Percentiles rank a stretch among this genome's conserved stretches.
phyloP scores from a whole-genome alignment of 768 basidiomycete genomes.

The Psilocybe cubensis region DNA sequence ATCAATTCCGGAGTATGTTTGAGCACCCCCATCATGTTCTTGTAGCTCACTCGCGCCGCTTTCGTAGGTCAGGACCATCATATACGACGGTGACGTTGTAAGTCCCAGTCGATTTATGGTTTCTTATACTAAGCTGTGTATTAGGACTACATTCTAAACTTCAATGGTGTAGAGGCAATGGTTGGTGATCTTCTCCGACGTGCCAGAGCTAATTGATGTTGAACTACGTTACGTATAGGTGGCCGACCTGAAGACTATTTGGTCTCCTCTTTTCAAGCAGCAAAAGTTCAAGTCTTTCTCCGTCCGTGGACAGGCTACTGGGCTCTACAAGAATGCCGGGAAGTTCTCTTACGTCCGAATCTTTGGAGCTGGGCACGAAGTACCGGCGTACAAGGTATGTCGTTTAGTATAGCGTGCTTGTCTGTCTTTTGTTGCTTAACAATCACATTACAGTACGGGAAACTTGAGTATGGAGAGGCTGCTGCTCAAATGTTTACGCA shows the following conservation, averaged over 20 bases:
- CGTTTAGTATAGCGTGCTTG: no score
- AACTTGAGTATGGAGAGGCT: conserved; percentile 39
- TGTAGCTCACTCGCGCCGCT: neutral
- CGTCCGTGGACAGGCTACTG: conserved; percentile 53
- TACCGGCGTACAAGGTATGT: conserved; percentile 46
- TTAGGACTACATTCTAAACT: conserved; percentile 60
- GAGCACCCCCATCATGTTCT: neutral
- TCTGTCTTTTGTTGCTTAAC: neutral
- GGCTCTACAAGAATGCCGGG: conserved; percentile 62
- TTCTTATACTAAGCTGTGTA: neutral
- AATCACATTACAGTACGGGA: conserved; percentile 29
- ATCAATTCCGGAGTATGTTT: conserved; percentile 57
- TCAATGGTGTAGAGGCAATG: conserved; percentile 60
- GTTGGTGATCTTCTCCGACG: conserved; percentile 26
- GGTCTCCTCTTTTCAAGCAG: conserved; percentile 41
- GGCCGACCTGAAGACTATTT: conserved; percentile 47
- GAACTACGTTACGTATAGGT: conserved; percentile 32
- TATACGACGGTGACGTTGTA: conserved; percentile 64
- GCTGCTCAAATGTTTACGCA: conserved; percentile 48
- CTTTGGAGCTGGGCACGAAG: conserved; percentile 50
- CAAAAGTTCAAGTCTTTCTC: conserved; percentile 51
- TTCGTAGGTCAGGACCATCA: conserved; percentile 44
- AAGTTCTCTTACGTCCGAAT: conserved; percentile 58
- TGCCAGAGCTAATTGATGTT: no score
- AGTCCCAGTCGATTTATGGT: conserved; percentile 13